Conservation (phyloP, 495 filamentous ascomycete species). For the Daldinia childiae region DNA sequence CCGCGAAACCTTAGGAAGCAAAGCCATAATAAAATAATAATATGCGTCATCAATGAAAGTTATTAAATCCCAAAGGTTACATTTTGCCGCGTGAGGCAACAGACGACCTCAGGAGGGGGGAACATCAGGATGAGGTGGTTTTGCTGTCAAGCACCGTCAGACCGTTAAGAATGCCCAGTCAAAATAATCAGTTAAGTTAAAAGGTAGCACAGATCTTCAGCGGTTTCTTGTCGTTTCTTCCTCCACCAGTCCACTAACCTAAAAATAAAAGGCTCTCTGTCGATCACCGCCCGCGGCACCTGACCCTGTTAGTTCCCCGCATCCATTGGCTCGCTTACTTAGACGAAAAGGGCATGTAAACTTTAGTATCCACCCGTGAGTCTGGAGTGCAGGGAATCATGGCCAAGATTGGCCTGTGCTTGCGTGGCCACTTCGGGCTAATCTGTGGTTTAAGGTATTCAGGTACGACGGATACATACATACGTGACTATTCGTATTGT, state of each 20-base stretch:
- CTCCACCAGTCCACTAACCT: slow-evolving; percentile 12
- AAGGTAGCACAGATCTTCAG: slow-evolving; percentile 17
- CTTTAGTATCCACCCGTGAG: slow-evolving; percentile 10
- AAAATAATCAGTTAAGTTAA: not conserved
- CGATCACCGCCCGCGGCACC: slow-evolving; percentile 28
- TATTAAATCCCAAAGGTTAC: no score
- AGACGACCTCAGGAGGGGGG: not conserved
- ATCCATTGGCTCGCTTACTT: slow-evolving; percentile 33
- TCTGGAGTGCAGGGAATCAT: slow-evolving; percentile 1
- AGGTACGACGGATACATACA: slow-evolving; percentile 4
- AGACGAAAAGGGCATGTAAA: slow-evolving; percentile 21
- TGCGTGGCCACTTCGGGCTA: not conserved
- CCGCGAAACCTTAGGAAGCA: no score
- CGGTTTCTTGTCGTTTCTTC: slow-evolving; percentile 9
- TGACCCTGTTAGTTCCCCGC: slow-evolving; percentile 10
- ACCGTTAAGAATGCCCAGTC: no score
- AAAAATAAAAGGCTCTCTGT: slow-evolving; percentile 30
- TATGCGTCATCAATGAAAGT: no score
- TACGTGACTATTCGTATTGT: not conserved
- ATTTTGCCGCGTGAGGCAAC: no score
- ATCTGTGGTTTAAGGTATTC: not conserved
- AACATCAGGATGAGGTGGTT: slow-evolving; percentile 18
- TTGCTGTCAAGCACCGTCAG: slow-evolving; percentile 8
- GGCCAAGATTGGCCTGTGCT: not conserved
- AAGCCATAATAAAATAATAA: no score